Base-by-base conservation (phyloP, 1,139 yeast genomes). In the Diutina siamensis region DNA sequence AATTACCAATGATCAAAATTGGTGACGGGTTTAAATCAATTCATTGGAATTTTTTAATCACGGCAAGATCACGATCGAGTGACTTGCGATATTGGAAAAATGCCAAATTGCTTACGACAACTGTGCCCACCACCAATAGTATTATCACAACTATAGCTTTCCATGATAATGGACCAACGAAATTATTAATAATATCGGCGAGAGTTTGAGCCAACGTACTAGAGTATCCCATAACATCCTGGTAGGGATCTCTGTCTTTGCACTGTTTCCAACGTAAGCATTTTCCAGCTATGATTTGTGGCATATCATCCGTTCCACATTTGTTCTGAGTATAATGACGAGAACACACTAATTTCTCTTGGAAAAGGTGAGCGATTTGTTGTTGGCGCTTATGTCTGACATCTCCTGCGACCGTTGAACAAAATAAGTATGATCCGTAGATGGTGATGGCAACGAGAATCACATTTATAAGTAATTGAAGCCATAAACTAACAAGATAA, bases 301-400 rank as follows among this genome's bases (percentile, higher is more conserved):
- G 42, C 42, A 38, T 38, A 19, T 38, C 21, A 4, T 12, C 21
- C n/a, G 42, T 38, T 1, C 42, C 42, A 25, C 42, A 38, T 9
- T 20, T 10, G 21, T 38, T 38, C 15, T 25, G 31, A 4, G 21
- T 32, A 18, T 38, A 38, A 8, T 15, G 42, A 12, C 32, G 32
- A 15, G 21, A n/a, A 22, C 32, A 22, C 13, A 17, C 33, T 5
- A 38, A 18, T 25, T 17, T 22, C 7, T 25, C 12, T 9, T 25
- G 42, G 20, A 38, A 38, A 10, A 38, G 32, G 2, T 22, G 21
- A 13, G 42, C 42, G n/a, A 38, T 38, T 17, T 38, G 42, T 15
- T 38, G 42, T n/a, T 22, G 20, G 3, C 42, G 42, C 17, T 38
- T 38, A 25, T 38, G 42, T 9, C 25, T 7, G n/a, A 38, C 42